Evolutionary conservation across 768 basidiomycete species (phyloP).

Genomic region (Termitomyces sp.): DNA sequence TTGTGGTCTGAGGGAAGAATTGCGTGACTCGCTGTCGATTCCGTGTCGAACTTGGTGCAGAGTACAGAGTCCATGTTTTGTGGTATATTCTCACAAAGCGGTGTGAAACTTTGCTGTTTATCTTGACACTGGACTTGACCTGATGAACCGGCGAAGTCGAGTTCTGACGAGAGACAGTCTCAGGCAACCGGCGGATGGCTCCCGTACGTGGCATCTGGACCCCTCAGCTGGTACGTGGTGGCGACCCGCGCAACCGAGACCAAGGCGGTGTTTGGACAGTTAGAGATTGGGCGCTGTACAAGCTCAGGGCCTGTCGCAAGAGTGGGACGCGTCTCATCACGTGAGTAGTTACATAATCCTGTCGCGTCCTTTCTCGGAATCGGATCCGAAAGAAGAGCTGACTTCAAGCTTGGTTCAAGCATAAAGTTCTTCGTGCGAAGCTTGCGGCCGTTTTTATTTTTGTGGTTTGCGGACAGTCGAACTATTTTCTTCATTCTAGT

Average conservation of each 20-base stretch:
- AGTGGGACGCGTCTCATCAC: background rate
- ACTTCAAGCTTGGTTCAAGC: no score
- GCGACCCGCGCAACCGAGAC: constrained; percentile 11
- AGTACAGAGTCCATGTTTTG: constrained; percentile 1
- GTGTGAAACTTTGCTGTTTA: constrained; percentile 9
- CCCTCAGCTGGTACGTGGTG: background rate
- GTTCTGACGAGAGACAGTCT: constrained; percentile 7
- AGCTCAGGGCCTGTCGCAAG: background rate
- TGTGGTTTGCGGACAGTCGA: background rate
- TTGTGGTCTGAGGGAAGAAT: background rate
- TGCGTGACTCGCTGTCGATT: background rate
- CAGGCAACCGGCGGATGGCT: constrained; percentile 14
- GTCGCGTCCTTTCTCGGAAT: background rate
- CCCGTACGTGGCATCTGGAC: constrained; percentile 7
- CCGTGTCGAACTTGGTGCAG: background rate
- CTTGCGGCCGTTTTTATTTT: background rate
- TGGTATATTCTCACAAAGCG: constrained; percentile 15
- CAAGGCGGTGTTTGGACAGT: background rate
- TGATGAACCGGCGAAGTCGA: background rate
- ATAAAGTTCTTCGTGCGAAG: background rate
- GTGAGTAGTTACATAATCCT: background rate
- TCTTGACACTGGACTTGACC: background rate
- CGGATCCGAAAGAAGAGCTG: no score
- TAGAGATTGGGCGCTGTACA: background rate
- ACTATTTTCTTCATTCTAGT: background rate